These are phyloP conservation scores for Debaryomycetaceae sp. DNA, from an alignment of 1,139 yeast genomes.

Conservation along the genomic window DNA sequence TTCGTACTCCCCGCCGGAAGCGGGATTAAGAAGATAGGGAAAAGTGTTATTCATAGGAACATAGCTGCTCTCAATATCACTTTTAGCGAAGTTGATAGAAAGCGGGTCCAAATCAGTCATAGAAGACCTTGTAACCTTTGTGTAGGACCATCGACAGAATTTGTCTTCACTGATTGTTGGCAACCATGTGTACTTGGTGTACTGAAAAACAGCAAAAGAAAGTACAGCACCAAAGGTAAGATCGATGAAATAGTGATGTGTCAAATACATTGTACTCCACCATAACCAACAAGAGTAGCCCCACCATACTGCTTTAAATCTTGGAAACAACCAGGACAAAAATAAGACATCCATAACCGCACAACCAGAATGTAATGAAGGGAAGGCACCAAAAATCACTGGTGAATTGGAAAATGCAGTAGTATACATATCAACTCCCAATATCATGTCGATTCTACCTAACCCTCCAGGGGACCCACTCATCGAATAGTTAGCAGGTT, in stretches of 20 bases:
- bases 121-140: constrained; percentile 26
- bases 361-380: constrained; percentile 91
- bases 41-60: constrained; percentile 5
- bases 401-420: constrained; percentile 85
- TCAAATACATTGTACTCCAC: constrained; percentile 98
- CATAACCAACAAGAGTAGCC: constrained; percentile 86
- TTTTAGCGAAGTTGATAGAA: constrained; percentile 11
- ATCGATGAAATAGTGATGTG: constrained; percentile 93
- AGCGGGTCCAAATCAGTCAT: constrained; percentile 34
- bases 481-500: constrained; percentile 91
- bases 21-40: constrained; percentile 6
- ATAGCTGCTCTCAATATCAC: constrained; percentile 9
- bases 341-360: constrained; percentile 92
- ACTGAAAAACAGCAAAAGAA: constrained; percentile 66
- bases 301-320: constrained; percentile 58
- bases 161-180: constrained; percentile 64
- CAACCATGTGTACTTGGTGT: constrained; percentile 68
- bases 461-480: constrained; percentile 96
- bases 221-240: constrained; percentile 85
- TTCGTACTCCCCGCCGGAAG: constrained; percentile 19
- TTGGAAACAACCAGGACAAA: constrained; percentile 78
- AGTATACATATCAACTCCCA: constrained; percentile 86
- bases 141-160: constrained; percentile 86
- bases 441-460: constrained; percentile 76
- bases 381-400: constrained; percentile 96